phyloP scores from a whole-genome alignment of 768 basidiomycete species.

The Pholiota conissans region DNA sequence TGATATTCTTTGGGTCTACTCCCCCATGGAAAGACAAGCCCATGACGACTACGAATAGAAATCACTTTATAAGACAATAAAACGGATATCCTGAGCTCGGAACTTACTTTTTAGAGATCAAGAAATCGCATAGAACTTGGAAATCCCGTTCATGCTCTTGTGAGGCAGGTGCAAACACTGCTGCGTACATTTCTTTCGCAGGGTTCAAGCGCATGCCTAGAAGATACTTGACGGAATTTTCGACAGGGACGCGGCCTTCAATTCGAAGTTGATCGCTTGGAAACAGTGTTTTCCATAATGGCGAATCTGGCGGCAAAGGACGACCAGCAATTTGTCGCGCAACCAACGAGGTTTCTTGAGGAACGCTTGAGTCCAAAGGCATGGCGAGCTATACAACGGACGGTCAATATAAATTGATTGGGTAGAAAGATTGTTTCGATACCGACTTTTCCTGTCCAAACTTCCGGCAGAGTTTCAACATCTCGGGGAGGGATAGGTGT shows the following conservation, averaged over 20 bases:
- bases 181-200: constrained; percentile 77
- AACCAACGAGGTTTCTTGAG: constrained; percentile 62
- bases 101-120: constrained; percentile 68
- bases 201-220: constrained; percentile 76
- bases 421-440: constrained; percentile 1
- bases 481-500: constrained; percentile 36
- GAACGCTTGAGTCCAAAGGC: constrained; percentile 73
- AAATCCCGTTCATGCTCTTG: constrained; percentile 50
- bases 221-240: constrained; percentile 77
- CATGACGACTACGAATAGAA: constrained; percentile 64
- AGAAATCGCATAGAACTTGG: constrained; percentile 60
- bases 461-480: constrained; percentile 57
- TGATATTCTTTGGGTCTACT: constrained; percentile 67
- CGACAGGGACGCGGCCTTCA: constrained; percentile 80
- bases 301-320: constrained; percentile 50
- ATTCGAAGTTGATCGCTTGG: constrained; percentile 70
- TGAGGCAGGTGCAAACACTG: constrained; percentile 62
- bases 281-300: constrained; percentile 77
- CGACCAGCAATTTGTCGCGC: constrained; percentile 84
- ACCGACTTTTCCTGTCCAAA: constrained; percentile 78
- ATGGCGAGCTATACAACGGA: constrained; percentile 59
- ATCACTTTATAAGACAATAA: background rate
- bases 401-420: constrained; percentile 10
- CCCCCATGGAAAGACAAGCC: constrained; percentile 86
- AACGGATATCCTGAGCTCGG: constrained; percentile 2